Percentiles rank a stretch among this genome's conserved stretches.
These are phyloP conservation scores for Ustilago lituana DNA, from an alignment of 1,284 basidiomycete species.

Conservation along the genomic window DNA sequence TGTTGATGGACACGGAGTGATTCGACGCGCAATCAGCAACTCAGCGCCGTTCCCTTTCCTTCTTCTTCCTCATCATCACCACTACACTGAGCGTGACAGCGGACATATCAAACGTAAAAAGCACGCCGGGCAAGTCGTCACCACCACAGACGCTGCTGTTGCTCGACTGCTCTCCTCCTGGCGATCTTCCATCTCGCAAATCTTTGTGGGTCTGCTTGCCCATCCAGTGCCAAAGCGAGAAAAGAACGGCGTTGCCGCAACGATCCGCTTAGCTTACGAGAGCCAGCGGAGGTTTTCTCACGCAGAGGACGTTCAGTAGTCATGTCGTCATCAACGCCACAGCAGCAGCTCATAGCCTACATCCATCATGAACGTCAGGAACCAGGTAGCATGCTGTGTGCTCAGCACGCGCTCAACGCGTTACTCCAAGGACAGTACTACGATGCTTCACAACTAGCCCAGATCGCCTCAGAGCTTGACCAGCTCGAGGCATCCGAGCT, in stretches of 20 bases:
- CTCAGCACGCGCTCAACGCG: slow-evolving; percentile 64
- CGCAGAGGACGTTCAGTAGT: too few species aligned
- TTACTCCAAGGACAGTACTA: slow-evolving; percentile 63
- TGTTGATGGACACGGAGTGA: too few species aligned
- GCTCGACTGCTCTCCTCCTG: too few species aligned
- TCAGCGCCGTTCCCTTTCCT: not conserved
- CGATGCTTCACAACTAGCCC: slow-evolving; percentile 60
- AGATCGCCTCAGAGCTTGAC: slow-evolving; percentile 54
- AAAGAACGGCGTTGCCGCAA: not conserved
- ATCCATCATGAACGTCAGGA: slow-evolving; percentile 63
- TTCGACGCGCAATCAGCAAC: slow-evolving; percentile 12
- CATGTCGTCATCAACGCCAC: slow-evolving; percentile 43
- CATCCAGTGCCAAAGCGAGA: too few species aligned
- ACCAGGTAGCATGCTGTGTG: slow-evolving; percentile 64
- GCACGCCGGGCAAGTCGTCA: too few species aligned
- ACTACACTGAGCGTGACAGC: too few species aligned
- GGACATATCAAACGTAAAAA: too few species aligned
- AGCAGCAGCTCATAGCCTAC: slow-evolving; percentile 53
- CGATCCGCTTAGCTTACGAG: too few species aligned
- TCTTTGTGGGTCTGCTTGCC: too few species aligned
- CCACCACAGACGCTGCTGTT: too few species aligned
- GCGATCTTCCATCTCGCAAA: too few species aligned
- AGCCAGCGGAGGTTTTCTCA: too few species aligned
- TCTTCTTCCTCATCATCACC: not conserved
- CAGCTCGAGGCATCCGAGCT: slow-evolving; percentile 50